Percentiles rank a stretch among this genome's conserved stretches.
phyloP scores from a whole-genome alignment of 257 asterid genomes.

The Penstemon eatonii region DNA sequence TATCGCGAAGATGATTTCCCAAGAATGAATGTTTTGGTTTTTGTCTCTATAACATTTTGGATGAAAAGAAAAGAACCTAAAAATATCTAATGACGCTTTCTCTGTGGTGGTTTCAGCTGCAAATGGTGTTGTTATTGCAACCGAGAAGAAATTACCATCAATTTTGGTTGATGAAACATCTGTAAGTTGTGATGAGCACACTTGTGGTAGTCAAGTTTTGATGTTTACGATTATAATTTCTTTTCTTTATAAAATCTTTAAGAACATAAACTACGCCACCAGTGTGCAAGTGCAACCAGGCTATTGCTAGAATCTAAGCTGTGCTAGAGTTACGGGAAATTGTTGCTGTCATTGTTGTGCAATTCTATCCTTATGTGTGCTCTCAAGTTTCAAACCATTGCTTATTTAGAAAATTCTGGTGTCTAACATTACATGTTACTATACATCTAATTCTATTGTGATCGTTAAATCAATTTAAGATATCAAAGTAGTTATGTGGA shows the following conservation, averaged over 20 bases:
- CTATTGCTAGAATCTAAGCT: neutral
- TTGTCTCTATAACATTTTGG: too few species aligned
- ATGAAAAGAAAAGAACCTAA: neutral
- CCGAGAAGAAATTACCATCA: constrained; percentile 96
- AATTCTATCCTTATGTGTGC: neutral
- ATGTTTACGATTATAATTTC: neutral
- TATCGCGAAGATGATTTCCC: too few species aligned
- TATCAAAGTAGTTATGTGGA: constrained; percentile 1
- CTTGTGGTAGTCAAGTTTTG: neutral
- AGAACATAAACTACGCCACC: too few species aligned
- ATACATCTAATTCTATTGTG: neutral
- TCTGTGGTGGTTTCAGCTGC: constrained; percentile 66
- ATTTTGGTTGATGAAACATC: constrained; percentile 97
- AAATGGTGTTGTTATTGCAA: constrained; percentile 98
- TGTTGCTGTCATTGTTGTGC: neutral
- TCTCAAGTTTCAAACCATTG: neutral
- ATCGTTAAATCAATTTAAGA: neutral
- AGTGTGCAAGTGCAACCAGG: neutral
- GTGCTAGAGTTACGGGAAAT: neutral
- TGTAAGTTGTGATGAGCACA: constrained; percentile 48
- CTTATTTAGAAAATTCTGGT: neutral
- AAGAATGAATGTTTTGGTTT: too few species aligned
- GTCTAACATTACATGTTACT: too few species aligned
- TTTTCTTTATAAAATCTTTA: neutral
- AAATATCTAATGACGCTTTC: constrained; percentile 13